These are phyloP conservation scores for Vishniacozyma victoriae DNA, from an alignment of 768 basidiomycete genomes.

Conservation along the genomic window DNA sequence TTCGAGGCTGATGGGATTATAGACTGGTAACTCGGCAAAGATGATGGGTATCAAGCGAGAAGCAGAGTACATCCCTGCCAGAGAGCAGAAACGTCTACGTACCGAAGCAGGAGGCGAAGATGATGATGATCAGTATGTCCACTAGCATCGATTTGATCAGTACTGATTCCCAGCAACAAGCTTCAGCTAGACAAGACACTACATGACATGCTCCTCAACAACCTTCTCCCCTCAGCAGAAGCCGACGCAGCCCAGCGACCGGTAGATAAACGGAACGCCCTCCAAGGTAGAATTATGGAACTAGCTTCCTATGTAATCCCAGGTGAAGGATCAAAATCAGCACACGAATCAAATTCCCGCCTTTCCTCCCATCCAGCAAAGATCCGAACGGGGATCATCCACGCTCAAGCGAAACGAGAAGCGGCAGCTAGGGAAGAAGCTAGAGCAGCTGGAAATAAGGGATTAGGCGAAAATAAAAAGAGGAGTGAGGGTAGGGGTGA, in stretches of 20 bases:
- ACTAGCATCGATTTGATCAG: background rate
- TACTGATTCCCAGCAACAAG: slow-evolving; percentile 29
- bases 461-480: slow-evolving; percentile 21
- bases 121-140: slow-evolving; percentile 35
- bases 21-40: slow-evolving; percentile 42
- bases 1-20: slow-evolving; percentile 3
- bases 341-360: slow-evolving; percentile 5
- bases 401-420: slow-evolving; percentile 25
- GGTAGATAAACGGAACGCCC: slow-evolving; percentile 40
- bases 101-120: slow-evolving; percentile 13
- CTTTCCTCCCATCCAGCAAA: slow-evolving; percentile 33
- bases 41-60: slow-evolving; percentile 35
- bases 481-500: slow-evolving; percentile 16
- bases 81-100: slow-evolving; percentile 10
- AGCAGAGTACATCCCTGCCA: slow-evolving; percentile 6
- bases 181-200: slow-evolving; percentile 45
- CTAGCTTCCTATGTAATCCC: slow-evolving; percentile 31
- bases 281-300: slow-evolving; percentile 34
- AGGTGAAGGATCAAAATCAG: slow-evolving; percentile 30
- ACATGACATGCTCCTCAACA: slow-evolving; percentile 41
- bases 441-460: slow-evolving; percentile 34
- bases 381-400: slow-evolving; percentile 40
- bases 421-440: slow-evolving; percentile 29
- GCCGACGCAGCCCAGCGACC: slow-evolving; percentile 24
- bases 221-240: slow-evolving; percentile 29